Evolutionary conservation across 2,329 filamentous ascomycete genomes (phyloP), one percentile per base, ranked within the genome.

Genomic region (Paecilomyces sp.): DNA sequence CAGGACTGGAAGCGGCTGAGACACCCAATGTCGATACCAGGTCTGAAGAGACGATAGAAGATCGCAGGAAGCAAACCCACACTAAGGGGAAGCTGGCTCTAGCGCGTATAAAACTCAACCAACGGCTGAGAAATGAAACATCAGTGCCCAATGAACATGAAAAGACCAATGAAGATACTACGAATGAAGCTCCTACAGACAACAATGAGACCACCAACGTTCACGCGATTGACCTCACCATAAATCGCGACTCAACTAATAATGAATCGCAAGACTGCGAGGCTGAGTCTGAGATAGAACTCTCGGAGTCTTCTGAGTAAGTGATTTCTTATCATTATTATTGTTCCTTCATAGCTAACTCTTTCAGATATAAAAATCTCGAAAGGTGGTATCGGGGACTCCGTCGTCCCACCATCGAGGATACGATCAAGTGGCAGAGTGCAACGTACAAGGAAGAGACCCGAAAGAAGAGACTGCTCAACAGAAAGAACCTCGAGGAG

Each of bases 351-450:
- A 53, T 30, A 30, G 5, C 13, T 28, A 30, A 25, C 11, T 4
- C 13, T 53, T 22, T 6, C 51, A 66, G 65, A 24, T 65, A 64
- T 22, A 18, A 61, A 9, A 47, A 52, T 11, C 22, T 61, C 3
- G 13, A 65, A 25, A 24, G 22, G 12, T 58, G 60, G 55, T 66
- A 56, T 12, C 24, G 58, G 3, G 13, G 18, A 8, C 53, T 65
- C 11, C 4, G 53, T 2, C 56, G 57, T 12, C 62, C 60, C 8
- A 62, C 60, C 12, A 25, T 59, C 8, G 58, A 15, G 25, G 59
- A 66, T 12, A 34, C 5, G n/a, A 55, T 65, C 28, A 54, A 28
- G 5, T 63, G 60, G 12, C 58, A 61, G 52, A 25, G 24, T 30
- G 65, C 64, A 12, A 61, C 41, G 18, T 54, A 53, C 28, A 28